Conservation (phyloP, 352 stramenopile species). For the Pythium brachiatum region DNA sequence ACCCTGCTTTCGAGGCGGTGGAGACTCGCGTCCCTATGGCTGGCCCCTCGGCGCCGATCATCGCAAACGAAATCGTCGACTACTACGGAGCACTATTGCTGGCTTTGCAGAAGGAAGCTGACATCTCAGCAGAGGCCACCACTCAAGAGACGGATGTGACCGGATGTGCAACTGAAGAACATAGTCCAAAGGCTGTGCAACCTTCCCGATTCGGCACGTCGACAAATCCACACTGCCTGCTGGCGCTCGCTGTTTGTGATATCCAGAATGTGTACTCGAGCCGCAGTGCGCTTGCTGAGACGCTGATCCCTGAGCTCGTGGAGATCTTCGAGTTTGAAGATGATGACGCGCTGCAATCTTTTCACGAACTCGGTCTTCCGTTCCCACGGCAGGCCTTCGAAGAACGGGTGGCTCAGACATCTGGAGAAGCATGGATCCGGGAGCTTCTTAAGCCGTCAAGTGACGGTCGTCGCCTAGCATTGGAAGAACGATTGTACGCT, state of each 20-base stretch:
- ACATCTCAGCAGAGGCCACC: not conserved
- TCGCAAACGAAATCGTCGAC: conserved; percentile 77
- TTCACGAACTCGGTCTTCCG: conserved; percentile 5
- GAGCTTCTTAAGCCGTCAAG: conserved; percentile 54
- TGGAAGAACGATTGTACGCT: conserved; percentile 19
- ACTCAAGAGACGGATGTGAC: not conserved
- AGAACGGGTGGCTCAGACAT: not conserved
- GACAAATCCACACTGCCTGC: conserved; percentile 50
- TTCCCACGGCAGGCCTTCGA: conserved; percentile 1
- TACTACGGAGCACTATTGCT: conserved; percentile 68
- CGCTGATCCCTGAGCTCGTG: conserved; percentile 57
- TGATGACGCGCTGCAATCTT: conserved; percentile 37
- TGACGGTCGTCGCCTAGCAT: conserved; percentile 7
- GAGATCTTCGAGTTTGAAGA: conserved; percentile 81
- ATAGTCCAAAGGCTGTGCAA: conserved; percentile 14
- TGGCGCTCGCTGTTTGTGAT: conserved; percentile 75
- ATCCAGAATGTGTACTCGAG: conserved; percentile 78
- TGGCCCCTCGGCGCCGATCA: conserved; percentile 51
- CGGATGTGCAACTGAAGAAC: not conserved
- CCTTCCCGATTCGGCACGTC: conserved; percentile 47
- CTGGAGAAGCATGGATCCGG: conserved; percentile 20
- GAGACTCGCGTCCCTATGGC: conserved; percentile 35
- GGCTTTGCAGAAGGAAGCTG: conserved; percentile 36
- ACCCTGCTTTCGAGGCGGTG: conserved; percentile 39
- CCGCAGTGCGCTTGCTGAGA: conserved; percentile 66